Evolutionary conservation across 768 basidiomycete species (phyloP), one percentile per base, ranked within the genome.

Genomic region (Leccinum longicurvipes): DNA sequence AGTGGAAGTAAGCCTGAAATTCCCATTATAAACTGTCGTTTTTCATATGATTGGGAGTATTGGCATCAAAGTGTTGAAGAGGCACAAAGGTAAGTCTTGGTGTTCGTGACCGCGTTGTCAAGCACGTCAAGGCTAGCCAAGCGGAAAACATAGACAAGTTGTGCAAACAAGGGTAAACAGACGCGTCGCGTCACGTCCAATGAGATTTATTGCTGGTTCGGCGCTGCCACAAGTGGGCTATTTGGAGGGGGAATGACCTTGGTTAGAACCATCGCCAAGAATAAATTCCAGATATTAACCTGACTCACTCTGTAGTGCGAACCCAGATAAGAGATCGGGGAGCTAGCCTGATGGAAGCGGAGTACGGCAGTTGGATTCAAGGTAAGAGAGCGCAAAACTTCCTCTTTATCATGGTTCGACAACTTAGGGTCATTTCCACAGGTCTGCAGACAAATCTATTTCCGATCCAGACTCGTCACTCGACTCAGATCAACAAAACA

Each of bases 1-100:
- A 96, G 81, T 29, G 93, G 91, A 31, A 98, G 74, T 19, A 98
- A 80, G 12, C 96, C 96, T 55, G 85, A 81, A 55, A 98, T 98
- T 27, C 96, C 96, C 96, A 98, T 97, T 21, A 11, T 48, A 4
- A 32, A 1, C n/a, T 32, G 19, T 7, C 3, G 23, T 9, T 19
- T 44, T 54, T 32, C 46, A 55, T 52, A 25, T 42, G 19, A 27
- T 10, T 7, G 21, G 4, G 27, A 23, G 34, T 15, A 48, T 47
- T 17, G 4, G 45, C 54, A 56, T 50, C 34, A 31, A 59, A 34
- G 50, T 27, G 32, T 55, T 10, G 60, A 55, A 48, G 6, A 55
- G 42, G 32, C 39, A 50, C 50, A 54, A 59, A 49, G 32, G 42
- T 15, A 44, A 6, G 48, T 51, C 25, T n/a, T 7, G 34, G 31